Percentiles rank a stretch among this genome's conserved stretches.
Evolutionary conservation across 2,329 filamentous ascomycete species (phyloP).

Genomic region (Monosporascus sp.): DNA sequence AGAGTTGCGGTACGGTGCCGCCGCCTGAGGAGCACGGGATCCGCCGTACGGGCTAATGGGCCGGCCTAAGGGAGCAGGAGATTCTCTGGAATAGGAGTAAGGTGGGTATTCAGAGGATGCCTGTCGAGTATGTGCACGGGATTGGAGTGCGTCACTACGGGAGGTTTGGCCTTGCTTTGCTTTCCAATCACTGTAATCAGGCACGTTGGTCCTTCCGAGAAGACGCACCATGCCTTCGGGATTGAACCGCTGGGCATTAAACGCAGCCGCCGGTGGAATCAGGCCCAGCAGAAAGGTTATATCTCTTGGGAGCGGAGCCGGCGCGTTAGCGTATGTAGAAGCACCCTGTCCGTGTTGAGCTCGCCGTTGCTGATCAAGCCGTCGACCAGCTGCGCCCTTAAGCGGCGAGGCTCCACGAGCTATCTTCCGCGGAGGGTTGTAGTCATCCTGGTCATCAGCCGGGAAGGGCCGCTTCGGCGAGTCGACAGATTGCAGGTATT

Average conservation of each 20-base stretch:
- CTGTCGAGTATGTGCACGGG: conserved; percentile 33
- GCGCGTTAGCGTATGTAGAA: conserved; percentile 28
- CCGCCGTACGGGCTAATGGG: conserved; percentile 43
- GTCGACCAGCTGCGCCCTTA: conserved; percentile 82
- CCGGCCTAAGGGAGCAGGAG: conserved; percentile 26
- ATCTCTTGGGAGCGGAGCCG: conserved; percentile 67
- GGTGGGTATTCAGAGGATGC: conserved; percentile 37
- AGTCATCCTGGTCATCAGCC: conserved; percentile 66
- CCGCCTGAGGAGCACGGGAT: conserved; percentile 29
- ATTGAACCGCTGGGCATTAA: conserved; percentile 65
- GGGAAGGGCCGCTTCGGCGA: conserved; percentile 59
- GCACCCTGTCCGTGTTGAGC: conserved; percentile 43
- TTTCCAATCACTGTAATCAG: conserved; percentile 54
- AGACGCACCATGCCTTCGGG: conserved; percentile 67
- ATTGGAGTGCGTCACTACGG: conserved; percentile 19
- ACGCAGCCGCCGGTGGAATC: conserved; percentile 67
- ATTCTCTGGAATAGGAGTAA: conserved; percentile 20
- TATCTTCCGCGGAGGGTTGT: conserved; percentile 76
- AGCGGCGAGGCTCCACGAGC: conserved; percentile 85
- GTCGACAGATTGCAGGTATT: conserved; percentile 41
- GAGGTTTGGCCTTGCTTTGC: conserved; percentile 24
- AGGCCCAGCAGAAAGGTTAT: conserved; percentile 63
- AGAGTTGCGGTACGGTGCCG: conserved; percentile 45
- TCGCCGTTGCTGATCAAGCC: conserved; percentile 71
- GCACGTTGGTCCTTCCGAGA: conserved; percentile 62